Evolutionary conservation across 371 early-diverging fungal genomes (phyloP).

Genomic region (Rhizoclosmatium hyalinum): DNA sequence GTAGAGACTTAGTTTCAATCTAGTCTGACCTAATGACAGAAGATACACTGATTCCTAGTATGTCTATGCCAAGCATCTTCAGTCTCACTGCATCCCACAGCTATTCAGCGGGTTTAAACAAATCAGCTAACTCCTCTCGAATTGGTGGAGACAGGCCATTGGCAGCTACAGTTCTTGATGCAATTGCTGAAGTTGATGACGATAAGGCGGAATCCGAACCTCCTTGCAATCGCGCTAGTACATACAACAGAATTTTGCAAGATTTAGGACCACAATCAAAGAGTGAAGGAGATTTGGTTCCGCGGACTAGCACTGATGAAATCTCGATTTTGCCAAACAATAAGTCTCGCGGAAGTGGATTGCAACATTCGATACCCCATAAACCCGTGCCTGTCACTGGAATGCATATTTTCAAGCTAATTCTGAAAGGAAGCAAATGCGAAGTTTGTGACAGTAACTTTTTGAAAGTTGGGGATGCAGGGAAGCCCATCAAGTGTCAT

Average conservation of each 20-base stretch:
- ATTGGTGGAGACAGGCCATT: not conserved
- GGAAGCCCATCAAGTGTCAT: constrained; percentile 20
- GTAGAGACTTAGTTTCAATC: not conserved
- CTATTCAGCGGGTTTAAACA: constrained; percentile 7
- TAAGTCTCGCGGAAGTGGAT: not conserved
- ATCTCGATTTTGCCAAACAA: not conserved
- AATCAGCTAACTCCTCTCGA: constrained; percentile 12
- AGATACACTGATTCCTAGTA: not conserved
- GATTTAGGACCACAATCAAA: not conserved
- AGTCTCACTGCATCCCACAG: not conserved
- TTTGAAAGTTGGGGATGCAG: not conserved
- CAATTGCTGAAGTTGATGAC: constrained; percentile 8
- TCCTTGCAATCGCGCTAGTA: not conserved
- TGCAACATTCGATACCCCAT: constrained; percentile 27
- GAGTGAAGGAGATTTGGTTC: not conserved
- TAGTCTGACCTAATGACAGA: not conserved
- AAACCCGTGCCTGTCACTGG: not conserved
- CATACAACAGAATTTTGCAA: constrained; percentile 6
- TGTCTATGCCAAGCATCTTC: constrained; percentile 26
- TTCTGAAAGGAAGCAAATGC: constrained; percentile 21
- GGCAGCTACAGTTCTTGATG: not conserved
- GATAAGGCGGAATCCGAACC: constrained; percentile 3
- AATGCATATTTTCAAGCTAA: constrained; percentile 1
- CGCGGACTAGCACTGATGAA: not conserved
- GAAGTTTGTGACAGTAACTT: constrained; percentile 24